Evolutionary conservation across 2,329 filamentous ascomycete genomes (phyloP), one percentile per base, ranked within the genome.

Genomic region (Penicillium rolfsii): DNA sequence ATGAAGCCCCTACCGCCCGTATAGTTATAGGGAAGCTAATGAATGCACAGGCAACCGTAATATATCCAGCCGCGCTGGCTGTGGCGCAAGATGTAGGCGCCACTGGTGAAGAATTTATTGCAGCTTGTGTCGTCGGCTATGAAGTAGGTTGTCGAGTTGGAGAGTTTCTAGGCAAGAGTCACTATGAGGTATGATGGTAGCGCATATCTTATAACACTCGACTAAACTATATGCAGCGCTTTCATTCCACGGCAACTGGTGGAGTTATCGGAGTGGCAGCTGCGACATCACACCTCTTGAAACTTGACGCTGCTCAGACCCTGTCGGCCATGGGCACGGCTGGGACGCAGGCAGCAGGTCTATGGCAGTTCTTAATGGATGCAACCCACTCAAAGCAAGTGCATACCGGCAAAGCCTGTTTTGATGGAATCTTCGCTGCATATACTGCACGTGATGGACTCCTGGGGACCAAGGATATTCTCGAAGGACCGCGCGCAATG

Each of bases 321-420:
- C 33, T 70, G 12, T 73, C 71, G 14, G 70, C 71, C 22, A 67
- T 74, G 16, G 71, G 72, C 9, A 73, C 71, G 38, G 72, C 71
- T 1, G 72, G 72, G 4, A 74, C 72, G 0, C 72, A 74, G 61
- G 71, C 72, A n/a, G 72, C 71, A 19, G 72, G 72, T 3, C 62
- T 73, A 2, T 74, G 71, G 72, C 71, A 74, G 30, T 74, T 74
- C 33, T 58, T 74, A 7, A 58, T 73, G 8, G 71, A 74, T 46
- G 71, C 71, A 5, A 67, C 71, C 0, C 70, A 74, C 45, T 73
- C 71, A 12, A 74, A 73, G 45, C 71, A 73, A 64, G 71, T 74
- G 0, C 72, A 74, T 54, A 74, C 72, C 1, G 71, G 64, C 3
- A 73, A 73, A 26, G 71, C 72, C 5, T 73, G 71, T 30, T 73